These are phyloP conservation scores for Arthrobotrys iridis DNA, from an alignment of 2,329 filamentous ascomycete species.

Conservation along the genomic window DNA sequence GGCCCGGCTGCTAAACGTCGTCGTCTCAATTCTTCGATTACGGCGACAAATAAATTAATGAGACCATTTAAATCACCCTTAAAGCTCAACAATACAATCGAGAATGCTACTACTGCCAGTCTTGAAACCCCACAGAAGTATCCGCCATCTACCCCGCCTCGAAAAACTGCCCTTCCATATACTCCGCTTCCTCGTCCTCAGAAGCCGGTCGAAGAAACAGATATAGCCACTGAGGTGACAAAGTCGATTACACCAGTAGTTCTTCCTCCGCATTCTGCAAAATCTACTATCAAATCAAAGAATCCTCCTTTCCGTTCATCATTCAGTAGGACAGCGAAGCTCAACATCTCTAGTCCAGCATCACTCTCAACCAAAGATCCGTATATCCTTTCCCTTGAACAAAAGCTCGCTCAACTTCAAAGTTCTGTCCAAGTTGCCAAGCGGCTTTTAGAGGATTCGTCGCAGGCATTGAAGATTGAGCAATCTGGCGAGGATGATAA, in stretches of 20 bases:
- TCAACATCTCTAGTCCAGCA: slow-evolving; percentile 26
- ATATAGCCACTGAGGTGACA: neutral
- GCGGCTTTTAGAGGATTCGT: slow-evolving; percentile 52
- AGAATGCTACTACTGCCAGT: slow-evolving; percentile 7
- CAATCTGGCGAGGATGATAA: slow-evolving; percentile 55
- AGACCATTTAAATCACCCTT: slow-evolving; percentile 50
- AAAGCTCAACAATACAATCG: slow-evolving; percentile 31
- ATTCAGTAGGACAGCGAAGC: slow-evolving; percentile 16
- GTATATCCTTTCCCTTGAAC: slow-evolving; percentile 43
- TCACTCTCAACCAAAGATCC: slow-evolving; percentile 32
- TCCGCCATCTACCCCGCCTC: slow-evolving; percentile 42
- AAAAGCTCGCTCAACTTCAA: slow-evolving; percentile 32
- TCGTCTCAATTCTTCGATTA: slow-evolving; percentile 39
- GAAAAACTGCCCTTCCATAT: slow-evolving; percentile 27
- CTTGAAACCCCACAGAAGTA: slow-evolving; percentile 17
- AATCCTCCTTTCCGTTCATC: slow-evolving; percentile 49
- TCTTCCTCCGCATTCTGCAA: neutral
- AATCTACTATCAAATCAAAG: slow-evolving; percentile 33
- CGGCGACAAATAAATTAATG: slow-evolving; percentile 27
- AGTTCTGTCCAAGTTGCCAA: slow-evolving; percentile 43
- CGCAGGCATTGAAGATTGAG: slow-evolving; percentile 57
- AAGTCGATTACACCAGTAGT: slow-evolving; percentile 17
- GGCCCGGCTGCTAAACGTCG: slow-evolving; percentile 45
- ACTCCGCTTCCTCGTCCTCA: slow-evolving; percentile 22
- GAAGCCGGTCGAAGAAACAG: slow-evolving; percentile 2